Base-by-base conservation (phyloP, 441 rosid genomes). In the Euphorbia celastroides region DNA sequence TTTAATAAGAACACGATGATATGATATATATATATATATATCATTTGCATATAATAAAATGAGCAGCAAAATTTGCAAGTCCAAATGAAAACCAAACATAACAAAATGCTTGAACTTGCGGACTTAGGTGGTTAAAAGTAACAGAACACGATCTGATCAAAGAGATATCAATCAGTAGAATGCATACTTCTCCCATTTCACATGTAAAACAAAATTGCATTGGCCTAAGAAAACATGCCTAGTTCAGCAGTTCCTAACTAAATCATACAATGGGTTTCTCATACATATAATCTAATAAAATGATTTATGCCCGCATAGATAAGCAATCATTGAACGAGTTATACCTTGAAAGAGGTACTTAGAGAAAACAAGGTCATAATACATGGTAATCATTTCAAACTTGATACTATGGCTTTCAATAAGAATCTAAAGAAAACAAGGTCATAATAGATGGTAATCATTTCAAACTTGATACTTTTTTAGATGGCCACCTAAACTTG, bases 341-440 rank as follows among this genome's bases (percentile, higher is more conserved):
- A 12, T 10, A 86, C 98, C 96, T 85, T 89, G 89, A 71, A 89
- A 92, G 79, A 90, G 93, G 87, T 90, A 88, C 82, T 92, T 90
- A 68, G 85, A 92, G 75, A 90, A n/a, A n/a, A n/a, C n/a, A n/a
- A n/a, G n/a, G n/a, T n/a, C n/a, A n/a, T n/a, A n/a, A n/a, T n/a
- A n/a, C n/a, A n/a, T n/a, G n/a, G n/a, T n/a, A n/a, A n/a, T 89
- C 78, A 85, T 90, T 51, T 95, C 88, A 27, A 96, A 87, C 68
- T 89, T 88, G 78, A 85, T 87, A 86, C 89, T 95, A 2, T 95
- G 61, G 23, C 96, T 88, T 75, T 13, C 60, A 5, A 52, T 0
- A 51, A 44, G 63, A 16, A 28, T 2, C 74, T 70, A 68, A 64
- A 20, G 50, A 57, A 56, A 34, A 9, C 4, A 34, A 3, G 38